phyloP scores from a whole-genome alignment of 139 green algal species.

The Chlamydomonas sp. region DNA sequence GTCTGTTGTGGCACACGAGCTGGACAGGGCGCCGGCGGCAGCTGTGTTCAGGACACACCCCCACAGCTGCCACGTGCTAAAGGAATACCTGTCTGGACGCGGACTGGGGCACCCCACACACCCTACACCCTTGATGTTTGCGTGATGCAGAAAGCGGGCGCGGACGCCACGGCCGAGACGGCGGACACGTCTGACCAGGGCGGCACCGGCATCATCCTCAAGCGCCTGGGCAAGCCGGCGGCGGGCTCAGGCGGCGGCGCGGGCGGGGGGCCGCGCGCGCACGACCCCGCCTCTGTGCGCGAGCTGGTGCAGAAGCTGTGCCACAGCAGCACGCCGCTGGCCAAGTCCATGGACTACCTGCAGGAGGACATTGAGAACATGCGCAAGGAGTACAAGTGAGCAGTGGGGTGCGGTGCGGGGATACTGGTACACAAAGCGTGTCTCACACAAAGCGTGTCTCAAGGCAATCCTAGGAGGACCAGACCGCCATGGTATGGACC shows the following conservation, averaged over 20 bases:
- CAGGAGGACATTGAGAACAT: constrained; percentile 74
- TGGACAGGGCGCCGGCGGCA: background rate
- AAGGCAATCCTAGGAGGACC: background rate
- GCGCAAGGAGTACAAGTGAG: constrained; percentile 58
- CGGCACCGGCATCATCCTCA: constrained; percentile 66
- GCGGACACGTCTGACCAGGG: constrained; percentile 32
- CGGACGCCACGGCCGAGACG: constrained; percentile 18
- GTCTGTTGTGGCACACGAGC: background rate
- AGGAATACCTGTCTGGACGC: no score
- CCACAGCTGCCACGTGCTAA: no score
- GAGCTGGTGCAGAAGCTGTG: constrained; percentile 75
- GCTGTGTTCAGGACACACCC: no score
- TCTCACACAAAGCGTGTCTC: background rate
- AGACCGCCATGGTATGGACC: background rate
- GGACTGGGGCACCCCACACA: background rate
- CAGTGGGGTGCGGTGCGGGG: background rate
- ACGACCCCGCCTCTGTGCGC: constrained; percentile 56
- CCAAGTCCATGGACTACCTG: constrained; percentile 76
- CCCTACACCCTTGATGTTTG: background rate
- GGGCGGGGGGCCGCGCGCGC: background rate
- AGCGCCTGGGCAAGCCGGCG: constrained; percentile 39
- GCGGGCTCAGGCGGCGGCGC: background rate
- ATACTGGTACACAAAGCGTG: background rate
- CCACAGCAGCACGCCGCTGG: constrained; percentile 73
- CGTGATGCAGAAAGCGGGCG: constrained; percentile 23